Evolutionary conservation across 192 early-diverging fungal genomes (phyloP).

Genomic region (Podila horticola): DNA sequence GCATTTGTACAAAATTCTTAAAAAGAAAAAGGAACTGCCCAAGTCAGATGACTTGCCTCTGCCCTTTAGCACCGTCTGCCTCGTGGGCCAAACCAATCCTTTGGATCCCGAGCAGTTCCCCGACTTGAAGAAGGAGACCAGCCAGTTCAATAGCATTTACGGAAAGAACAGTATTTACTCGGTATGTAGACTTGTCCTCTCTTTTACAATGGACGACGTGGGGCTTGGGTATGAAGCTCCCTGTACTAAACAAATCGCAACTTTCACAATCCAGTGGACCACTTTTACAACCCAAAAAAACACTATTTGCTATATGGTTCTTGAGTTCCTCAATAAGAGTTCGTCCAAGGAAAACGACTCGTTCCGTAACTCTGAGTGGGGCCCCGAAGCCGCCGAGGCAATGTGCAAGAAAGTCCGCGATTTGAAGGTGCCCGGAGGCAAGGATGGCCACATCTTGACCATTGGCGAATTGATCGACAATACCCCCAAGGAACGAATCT

Average conservation of each 20-base stretch:
- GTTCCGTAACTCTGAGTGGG: slow-evolving; percentile 28
- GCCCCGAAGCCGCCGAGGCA: slow-evolving; percentile 15
- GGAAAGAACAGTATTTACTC: no score
- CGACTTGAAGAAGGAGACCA: no score
- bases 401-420: slow-evolving; percentile 22
- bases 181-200: no score
- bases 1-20: background rate
- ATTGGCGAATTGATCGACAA: slow-evolving; percentile 14
- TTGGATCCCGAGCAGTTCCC: background rate
- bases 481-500: slow-evolving; percentile 11
- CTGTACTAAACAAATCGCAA: background rate
- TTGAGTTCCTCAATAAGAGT: background rate
- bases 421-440: background rate
- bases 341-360: slow-evolving; percentile 5
- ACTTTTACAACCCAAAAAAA: slow-evolving; percentile 13
- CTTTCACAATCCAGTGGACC: background rate
- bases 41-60: background rate
- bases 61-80: background rate
- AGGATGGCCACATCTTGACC: background rate
- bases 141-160: background rate
- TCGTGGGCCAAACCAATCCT: background rate
- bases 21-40: background rate
- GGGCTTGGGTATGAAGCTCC: background rate
- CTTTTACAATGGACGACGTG: no score
- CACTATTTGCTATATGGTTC: slow-evolving; percentile 2